Conservation (phyloP, 768 basidiomycete species). For the Favolaschia claudopus region DNA sequence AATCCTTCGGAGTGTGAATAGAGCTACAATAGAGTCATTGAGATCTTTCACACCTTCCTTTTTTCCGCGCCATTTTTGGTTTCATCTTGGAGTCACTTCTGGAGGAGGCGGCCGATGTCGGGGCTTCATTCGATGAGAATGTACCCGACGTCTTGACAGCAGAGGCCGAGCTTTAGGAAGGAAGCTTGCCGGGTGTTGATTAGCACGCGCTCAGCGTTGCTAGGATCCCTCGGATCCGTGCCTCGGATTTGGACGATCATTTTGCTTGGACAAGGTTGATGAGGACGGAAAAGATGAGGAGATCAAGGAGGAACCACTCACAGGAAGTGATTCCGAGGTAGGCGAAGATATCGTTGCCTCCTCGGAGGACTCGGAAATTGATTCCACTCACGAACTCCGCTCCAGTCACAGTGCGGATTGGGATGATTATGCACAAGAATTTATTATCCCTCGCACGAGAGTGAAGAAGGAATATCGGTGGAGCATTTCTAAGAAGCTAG, state of each 20-base stretch:
- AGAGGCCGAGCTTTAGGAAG: slow-evolving; percentile 5
- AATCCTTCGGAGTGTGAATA: too few species aligned
- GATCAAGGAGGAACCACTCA: neutral
- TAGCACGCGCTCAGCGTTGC: slow-evolving; percentile 7
- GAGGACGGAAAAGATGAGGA: neutral
- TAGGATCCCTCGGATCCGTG: neutral
- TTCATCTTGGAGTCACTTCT: too few species aligned
- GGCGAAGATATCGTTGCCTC: neutral
- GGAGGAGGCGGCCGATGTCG: slow-evolving; percentile 7
- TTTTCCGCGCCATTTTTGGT: too few species aligned
- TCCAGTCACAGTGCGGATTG: neutral
- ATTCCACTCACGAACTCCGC: neutral
- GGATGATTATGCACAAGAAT: neutral
- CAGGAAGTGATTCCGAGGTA: neutral
- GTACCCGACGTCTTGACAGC: neutral
- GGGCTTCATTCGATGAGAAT: neutral
- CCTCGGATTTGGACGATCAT: neutral
- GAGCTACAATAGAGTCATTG: too few species aligned
- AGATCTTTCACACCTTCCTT: too few species aligned
- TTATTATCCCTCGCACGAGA: neutral
- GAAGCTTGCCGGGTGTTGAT: neutral
- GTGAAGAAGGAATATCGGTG: neutral
- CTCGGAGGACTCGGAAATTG: neutral
- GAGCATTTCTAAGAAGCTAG: neutral
- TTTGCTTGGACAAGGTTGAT: neutral